Evolutionary conservation across 495 filamentous ascomycete species (phyloP).

Genomic region (Lineolata rhizophorae): DNA sequence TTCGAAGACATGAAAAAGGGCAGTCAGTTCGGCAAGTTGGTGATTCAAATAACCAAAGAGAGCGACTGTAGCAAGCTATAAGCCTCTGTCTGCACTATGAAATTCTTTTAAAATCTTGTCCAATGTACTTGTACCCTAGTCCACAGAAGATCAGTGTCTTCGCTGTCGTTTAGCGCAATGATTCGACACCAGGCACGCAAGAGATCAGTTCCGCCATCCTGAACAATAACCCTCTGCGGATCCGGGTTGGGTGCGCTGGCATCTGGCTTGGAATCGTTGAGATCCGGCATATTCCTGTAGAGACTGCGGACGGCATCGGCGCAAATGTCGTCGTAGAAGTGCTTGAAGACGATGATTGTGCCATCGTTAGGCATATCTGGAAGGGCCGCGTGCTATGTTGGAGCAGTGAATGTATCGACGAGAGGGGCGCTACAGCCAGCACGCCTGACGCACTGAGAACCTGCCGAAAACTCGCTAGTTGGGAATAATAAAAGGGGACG

Average conservation of each 20-base stretch:
- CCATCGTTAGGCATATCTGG: slow-evolving; percentile 3
- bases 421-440: too few relatives aligned
- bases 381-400: too few relatives aligned
- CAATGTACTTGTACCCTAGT: too few relatives aligned
- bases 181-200: slow-evolving; percentile 6
- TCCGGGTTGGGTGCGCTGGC: not conserved
- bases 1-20: slow-evolving; percentile 23
- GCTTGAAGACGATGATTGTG: slow-evolving; percentile 6
- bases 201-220: slow-evolving; percentile 6
- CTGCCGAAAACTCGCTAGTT: too few relatives aligned
- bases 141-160: too few relatives aligned
- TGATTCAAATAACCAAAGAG: slow-evolving; percentile 15
- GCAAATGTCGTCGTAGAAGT: slow-evolving; percentile 6
- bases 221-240: not conserved
- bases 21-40: slow-evolving; percentile 22
- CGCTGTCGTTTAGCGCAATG: slow-evolving; percentile 7
- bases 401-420: too few relatives aligned
- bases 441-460: too few relatives aligned
- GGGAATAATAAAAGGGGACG: too few relatives aligned
- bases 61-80: slow-evolving; percentile 11
- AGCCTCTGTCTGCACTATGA: not conserved
- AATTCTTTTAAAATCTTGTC: too few relatives aligned
- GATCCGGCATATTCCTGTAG: slow-evolving; percentile 6
- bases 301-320: slow-evolving; percentile 2
- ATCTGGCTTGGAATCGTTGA: slow-evolving; percentile 1